Conservation (phyloP, 495 filamentous ascomycete genomes). For the Parachaetomium inaequale region DNA sequence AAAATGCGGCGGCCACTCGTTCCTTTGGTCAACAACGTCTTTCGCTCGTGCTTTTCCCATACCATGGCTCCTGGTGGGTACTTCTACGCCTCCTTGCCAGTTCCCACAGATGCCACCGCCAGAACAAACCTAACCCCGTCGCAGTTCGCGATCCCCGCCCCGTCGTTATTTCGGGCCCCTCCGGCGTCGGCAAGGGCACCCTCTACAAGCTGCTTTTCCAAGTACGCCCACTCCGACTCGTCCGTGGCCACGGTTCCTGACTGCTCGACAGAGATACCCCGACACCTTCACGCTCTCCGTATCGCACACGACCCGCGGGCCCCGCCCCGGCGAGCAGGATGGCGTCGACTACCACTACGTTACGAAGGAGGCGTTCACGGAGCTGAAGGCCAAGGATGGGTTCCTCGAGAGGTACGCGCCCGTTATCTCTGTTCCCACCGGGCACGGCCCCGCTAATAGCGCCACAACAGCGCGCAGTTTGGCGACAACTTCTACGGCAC, state of each 20-base stretch:
- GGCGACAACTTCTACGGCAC: conserved; percentile 89
- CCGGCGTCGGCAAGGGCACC: conserved; percentile 84
- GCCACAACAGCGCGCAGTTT: conserved; percentile 63
- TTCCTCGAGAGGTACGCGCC: conserved; percentile 66
- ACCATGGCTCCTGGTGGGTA: conserved; percentile 48
- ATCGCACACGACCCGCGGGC: conserved; percentile 79
- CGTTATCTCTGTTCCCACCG: not conserved
- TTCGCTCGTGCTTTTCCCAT: conserved; percentile 21
- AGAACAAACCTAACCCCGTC: not conserved
- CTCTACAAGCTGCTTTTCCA: conserved; percentile 68
- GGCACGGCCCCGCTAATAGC: not conserved
- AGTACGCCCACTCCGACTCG: conserved; percentile 7
- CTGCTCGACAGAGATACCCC: conserved; percentile 50
- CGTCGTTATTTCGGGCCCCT: conserved; percentile 83
- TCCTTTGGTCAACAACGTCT: conserved; percentile 9
- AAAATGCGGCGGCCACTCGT: conserved; percentile 15
- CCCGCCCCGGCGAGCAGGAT: conserved; percentile 70
- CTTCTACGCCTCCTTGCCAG: conserved; percentile 4
- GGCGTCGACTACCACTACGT: conserved; percentile 82
- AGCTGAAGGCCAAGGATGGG: conserved; percentile 62
- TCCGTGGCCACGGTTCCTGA: conserved; percentile 36
- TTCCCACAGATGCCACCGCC: not conserved
- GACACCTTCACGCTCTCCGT: conserved; percentile 77
- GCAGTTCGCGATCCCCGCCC: conserved; percentile 47
- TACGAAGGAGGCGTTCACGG: conserved; percentile 62